Conservation (phyloP, 345 rosid species). For the Mercurialis annua region DNA sequence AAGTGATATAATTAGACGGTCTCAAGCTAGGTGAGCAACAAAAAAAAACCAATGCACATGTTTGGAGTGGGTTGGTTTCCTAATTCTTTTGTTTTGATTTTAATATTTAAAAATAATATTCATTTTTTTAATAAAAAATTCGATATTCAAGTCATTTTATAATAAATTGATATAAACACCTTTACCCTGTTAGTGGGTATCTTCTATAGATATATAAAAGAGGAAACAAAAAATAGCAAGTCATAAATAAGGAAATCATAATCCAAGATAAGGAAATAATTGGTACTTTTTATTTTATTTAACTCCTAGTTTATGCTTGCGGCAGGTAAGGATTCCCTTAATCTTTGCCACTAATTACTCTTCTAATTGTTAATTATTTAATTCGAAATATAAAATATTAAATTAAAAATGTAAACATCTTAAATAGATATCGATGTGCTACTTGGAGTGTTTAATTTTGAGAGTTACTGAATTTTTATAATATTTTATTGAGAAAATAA, state of each 20-base stretch:
- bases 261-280: constrained; percentile 9
- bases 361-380: background rate
- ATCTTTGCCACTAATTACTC: constrained; percentile 38
- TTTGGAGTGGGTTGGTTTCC: background rate
- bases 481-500: no score
- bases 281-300: background rate
- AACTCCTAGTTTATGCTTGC: constrained; percentile 32
- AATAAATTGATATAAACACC: background rate
- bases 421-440: no score
- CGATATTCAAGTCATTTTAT: background rate
- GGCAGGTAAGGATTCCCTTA: constrained; percentile 38
- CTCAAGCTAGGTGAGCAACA: constrained; percentile 12
- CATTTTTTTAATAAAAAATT: background rate
- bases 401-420: no score
- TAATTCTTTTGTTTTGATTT: no score
- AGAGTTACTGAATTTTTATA: no score
- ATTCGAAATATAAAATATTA: background rate
- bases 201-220: background rate
- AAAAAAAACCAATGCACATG: background rate
- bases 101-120: background rate
- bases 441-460: no score
- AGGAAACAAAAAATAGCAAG: background rate
- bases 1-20: background rate
- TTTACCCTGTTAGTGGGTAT: constrained; percentile 5
- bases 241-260: constrained; percentile 8